Evolutionary conservation across 768 basidiomycete genomes (phyloP).

Genomic region (Megacollybia marginata): DNA sequence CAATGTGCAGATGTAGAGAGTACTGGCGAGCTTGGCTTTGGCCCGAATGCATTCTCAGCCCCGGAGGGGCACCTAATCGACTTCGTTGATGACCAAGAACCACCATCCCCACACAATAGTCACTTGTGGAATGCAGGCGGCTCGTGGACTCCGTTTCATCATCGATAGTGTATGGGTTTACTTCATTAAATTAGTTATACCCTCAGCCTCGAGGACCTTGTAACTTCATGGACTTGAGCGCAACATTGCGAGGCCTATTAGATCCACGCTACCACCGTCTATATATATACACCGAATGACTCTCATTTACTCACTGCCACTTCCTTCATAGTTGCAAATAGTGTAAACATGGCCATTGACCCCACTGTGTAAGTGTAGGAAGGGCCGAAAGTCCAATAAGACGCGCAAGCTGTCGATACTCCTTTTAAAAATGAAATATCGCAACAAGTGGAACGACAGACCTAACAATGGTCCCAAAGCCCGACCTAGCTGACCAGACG

Average conservation of each 20-base stretch:
- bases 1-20: too few species aligned
- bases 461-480: constrained; percentile 91
- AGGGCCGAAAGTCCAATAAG: constrained; percentile 86
- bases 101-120: neutral
- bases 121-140: neutral
- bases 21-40: too few species aligned
- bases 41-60: too few species aligned
- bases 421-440: constrained; percentile 6
- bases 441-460: constrained; percentile 2
- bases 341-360: constrained; percentile 55
- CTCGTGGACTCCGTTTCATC: too few species aligned
- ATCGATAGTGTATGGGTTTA: too few species aligned
- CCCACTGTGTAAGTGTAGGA: constrained; percentile 64
- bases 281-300: neutral
- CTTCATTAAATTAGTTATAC: too few species aligned
- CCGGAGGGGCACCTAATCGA: too few species aligned
- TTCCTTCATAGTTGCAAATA: constrained; percentile 52
- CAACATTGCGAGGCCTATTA: too few species aligned
- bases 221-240: too few species aligned
- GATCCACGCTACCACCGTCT: too few species aligned
- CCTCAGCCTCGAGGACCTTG: too few species aligned
- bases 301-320: constrained; percentile 28
- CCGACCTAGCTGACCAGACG: constrained; percentile 90
- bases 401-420: constrained; percentile 58
- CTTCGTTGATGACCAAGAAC: too few species aligned